Percentiles rank a stretch among this genome's conserved stretches.
These are phyloP conservation scores for Ormosia emarginata DNA, from an alignment of 306 rosid genomes.

Conservation along the genomic window DNA sequence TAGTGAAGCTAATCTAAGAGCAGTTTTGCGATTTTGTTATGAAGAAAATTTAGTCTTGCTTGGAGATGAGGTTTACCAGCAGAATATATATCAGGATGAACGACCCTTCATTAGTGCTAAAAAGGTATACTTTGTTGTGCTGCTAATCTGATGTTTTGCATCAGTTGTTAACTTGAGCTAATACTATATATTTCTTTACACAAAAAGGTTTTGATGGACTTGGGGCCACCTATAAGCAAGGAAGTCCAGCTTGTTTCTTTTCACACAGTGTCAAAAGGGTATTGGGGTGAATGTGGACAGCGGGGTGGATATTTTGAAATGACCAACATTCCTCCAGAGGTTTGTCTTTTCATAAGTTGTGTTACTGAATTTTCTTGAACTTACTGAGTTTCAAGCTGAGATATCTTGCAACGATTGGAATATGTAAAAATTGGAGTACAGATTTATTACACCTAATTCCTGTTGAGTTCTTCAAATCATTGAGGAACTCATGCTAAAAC, in stretches of 20 bases:
- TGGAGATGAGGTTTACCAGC: slow-evolving; percentile 99
- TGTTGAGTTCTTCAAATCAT: background rate
- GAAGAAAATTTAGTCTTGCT: slow-evolving; percentile 82
- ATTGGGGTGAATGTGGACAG: slow-evolving; percentile 99
- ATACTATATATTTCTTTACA: slow-evolving; percentile 13
- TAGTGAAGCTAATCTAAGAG: slow-evolving; percentile 75
- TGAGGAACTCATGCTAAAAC: background rate
- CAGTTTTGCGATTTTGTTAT: slow-evolving; percentile 72
- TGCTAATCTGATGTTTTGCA: slow-evolving; percentile 16
- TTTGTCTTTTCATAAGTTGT: slow-evolving; percentile 32
- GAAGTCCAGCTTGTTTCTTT: slow-evolving; percentile 89
- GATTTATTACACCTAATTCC: background rate
- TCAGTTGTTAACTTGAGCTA: background rate
- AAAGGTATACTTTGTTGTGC: slow-evolving; percentile 49
- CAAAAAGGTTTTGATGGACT: slow-evolving; percentile 70
- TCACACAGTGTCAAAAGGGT: slow-evolving; percentile 95
- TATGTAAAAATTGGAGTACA: background rate
- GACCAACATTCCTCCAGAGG: slow-evolving; percentile 96
- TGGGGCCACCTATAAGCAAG: slow-evolving; percentile 85
- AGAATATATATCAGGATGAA: slow-evolving; percentile 91
- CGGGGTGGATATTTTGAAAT: slow-evolving; percentile 98
- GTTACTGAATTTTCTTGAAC: slow-evolving; percentile 2
- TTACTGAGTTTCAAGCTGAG: slow-evolving; percentile 12
- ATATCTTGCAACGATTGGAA: background rate
- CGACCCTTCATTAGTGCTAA: slow-evolving; percentile 89